phyloP scores from a whole-genome alignment of 805 yeast species.

The Candida insectalens region DNA sequence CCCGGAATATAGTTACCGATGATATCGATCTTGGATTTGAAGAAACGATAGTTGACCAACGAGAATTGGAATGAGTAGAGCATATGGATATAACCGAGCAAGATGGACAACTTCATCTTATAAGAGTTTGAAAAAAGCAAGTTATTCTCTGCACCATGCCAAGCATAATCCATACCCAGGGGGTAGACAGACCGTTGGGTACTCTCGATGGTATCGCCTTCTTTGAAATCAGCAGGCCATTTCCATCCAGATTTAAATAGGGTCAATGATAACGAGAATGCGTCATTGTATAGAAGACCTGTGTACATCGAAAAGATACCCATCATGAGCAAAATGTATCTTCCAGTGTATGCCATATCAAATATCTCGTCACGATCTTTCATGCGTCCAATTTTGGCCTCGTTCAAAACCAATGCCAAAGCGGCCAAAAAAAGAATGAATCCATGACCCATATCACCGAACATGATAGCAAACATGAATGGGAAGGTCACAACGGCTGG shows the following conservation, averaged over 20 bases:
- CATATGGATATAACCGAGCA: slow-evolving; percentile 74
- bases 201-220: slow-evolving; percentile 40
- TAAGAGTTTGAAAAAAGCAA: slow-evolving; percentile 62
- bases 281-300: slow-evolving; percentile 63
- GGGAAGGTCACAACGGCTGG: slow-evolving; percentile 72
- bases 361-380: slow-evolving; percentile 59
- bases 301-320: slow-evolving; percentile 68
- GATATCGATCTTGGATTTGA: slow-evolving; percentile 53
- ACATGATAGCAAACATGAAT: slow-evolving; percentile 77
- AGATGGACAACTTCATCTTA: slow-evolving; percentile 67
- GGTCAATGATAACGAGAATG: slow-evolving; percentile 62
- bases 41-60: slow-evolving; percentile 50
- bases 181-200: slow-evolving; percentile 41
- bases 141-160: slow-evolving; percentile 77
- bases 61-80: slow-evolving; percentile 60
- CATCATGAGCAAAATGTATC: slow-evolving; percentile 62
- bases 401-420: slow-evolving; percentile 42
- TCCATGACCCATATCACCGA: slow-evolving; percentile 81
- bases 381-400: slow-evolving; percentile 39
- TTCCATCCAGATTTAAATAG: slow-evolving; percentile 63
- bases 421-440: slow-evolving; percentile 50
- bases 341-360: slow-evolving; percentile 67
- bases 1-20: slow-evolving; percentile 71
- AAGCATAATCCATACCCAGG: slow-evolving; percentile 59
- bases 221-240: slow-evolving; percentile 46